Evolutionary conservation across 2,329 filamentous ascomycete genomes (phyloP), one percentile per base, ranked within the genome.

Genomic region (Talaromyces sp.): DNA sequence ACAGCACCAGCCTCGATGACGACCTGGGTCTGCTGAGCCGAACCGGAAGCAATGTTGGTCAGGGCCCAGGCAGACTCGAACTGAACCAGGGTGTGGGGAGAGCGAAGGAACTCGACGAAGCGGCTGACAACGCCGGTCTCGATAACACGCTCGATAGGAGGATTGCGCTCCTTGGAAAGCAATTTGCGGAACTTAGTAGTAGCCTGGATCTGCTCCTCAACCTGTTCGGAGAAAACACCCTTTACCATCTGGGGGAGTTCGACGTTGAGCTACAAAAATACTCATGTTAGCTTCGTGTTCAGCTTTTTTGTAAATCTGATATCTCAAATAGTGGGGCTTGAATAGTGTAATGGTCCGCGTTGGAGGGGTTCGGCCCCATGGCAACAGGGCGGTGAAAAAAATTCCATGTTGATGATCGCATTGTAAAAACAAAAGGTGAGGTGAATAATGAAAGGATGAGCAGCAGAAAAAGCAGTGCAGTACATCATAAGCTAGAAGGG

Each of bases 151-250:
- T 99, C 94, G 73, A 99, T 99, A 41, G 94, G 94, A 42, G 94
- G 94, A 80, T 99, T 99, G 71, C 94, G 90, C 82, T 99, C 94
- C 81, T 99, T 99, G 63, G 91, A 97, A 24, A 99, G 82, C 37
- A 99, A 85, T 83, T 99, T 99, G 74, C 94, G 84, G 83, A 99
- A 99, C 77, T 96, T 97, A 65, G 94, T 99, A 24, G 94, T 99
- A 53, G 93, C 91, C 77, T 93, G 87, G 66, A 99, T 99, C 78
- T 99, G 94, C 65, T 89, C 85, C 72, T 99, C 94, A 77, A 99
- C 97, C 78, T 97, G 91, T 62, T 99, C 93, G 61, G 94, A 99
- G 80, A 99, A 97, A 70, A 99, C 94, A 58, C 94, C 94, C 70
- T 89, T 84, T 58, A 97, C 94, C 94, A 99, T 99, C 79, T 94